Evolutionary conservation across 345 rosid genomes (phyloP).

Genomic region (Pistacia integerrima): DNA sequence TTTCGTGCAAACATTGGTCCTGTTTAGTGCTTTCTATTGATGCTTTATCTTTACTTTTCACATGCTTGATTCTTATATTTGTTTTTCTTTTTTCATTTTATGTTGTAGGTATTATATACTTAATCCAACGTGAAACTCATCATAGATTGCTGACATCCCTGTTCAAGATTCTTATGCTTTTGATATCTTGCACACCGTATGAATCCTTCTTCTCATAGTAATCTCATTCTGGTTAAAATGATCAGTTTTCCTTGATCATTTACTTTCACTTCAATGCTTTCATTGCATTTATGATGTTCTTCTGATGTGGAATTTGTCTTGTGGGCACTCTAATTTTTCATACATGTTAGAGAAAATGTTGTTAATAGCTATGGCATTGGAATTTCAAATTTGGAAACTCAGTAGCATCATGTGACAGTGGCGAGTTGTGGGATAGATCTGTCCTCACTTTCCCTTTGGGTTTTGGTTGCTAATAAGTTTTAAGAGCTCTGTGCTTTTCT

Average conservation of each 20-base stretch:
- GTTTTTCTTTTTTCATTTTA: not conserved
- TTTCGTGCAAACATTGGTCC: constrained; percentile 15
- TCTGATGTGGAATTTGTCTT: not conserved
- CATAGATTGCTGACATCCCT: constrained; percentile 69
- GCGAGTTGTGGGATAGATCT: too few relatives aligned
- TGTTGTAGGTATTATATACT: constrained; percentile 69
- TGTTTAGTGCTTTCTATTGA: constrained; percentile 6
- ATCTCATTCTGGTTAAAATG: constrained; percentile 12
- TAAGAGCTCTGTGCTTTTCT: too few relatives aligned
- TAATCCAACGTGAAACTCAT: constrained; percentile 71
- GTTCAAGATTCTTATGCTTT: constrained; percentile 78
- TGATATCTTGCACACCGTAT: constrained; percentile 91
- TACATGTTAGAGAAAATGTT: not conserved
- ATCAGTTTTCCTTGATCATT: not conserved
- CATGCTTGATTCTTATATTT: constrained; percentile 19
- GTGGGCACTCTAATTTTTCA: not conserved
- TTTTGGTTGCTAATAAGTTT: too few relatives aligned
- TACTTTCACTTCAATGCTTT: not conserved
- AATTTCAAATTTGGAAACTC: not conserved
- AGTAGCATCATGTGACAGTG: not conserved
- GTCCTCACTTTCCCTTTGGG: too few relatives aligned
- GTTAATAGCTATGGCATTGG: not conserved
- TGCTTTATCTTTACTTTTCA: constrained; percentile 14
- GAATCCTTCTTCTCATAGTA: constrained; percentile 35
- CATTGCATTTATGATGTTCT: constrained; percentile 15